A percentile compares a stretch with the other conserved stretches of the same genome.
These are phyloP conservation scores for Cladorrhinum samala DNA, from an alignment of 495 filamentous ascomycete genomes.

Conservation along the genomic window DNA sequence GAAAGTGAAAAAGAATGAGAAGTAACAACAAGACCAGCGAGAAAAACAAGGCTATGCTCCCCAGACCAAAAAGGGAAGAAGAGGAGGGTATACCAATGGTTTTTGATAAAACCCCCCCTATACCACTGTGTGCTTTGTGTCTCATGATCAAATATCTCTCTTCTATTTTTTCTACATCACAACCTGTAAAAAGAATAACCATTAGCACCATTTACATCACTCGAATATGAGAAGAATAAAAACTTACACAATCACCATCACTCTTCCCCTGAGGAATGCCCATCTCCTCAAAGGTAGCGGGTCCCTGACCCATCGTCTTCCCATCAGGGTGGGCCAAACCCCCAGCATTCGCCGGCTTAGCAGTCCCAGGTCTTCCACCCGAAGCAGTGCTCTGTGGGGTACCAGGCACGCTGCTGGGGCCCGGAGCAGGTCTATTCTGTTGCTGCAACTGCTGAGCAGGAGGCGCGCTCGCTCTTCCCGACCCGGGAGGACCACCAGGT, in stretches of 20 bases:
- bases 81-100: no score
- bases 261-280: slow-evolving; percentile 75
- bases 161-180: no score
- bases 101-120: no score
- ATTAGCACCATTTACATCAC: slow-evolving; percentile 7
- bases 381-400: not conserved
- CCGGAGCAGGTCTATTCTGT: slow-evolving; percentile 19
- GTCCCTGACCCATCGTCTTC: slow-evolving; percentile 66
- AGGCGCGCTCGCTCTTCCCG: not conserved
- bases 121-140: no score
- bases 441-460: not conserved
- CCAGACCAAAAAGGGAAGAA: no score
- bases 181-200: slow-evolving; percentile 12
- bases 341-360: not conserved
- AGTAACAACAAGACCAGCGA: no score
- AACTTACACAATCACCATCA: slow-evolving; percentile 84
- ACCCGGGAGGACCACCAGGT: not conserved
- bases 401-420: slow-evolving; percentile 24
- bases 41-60: no score
- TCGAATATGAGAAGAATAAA: not conserved
- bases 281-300: slow-evolving; percentile 98
- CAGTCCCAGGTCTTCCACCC: slow-evolving; percentile 1
- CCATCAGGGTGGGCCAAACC: slow-evolving; percentile 22
- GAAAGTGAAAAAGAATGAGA: no score
- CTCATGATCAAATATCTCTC: no score